Conservation (phyloP, 208 protist species). For the Leishmania arabica region DNA sequence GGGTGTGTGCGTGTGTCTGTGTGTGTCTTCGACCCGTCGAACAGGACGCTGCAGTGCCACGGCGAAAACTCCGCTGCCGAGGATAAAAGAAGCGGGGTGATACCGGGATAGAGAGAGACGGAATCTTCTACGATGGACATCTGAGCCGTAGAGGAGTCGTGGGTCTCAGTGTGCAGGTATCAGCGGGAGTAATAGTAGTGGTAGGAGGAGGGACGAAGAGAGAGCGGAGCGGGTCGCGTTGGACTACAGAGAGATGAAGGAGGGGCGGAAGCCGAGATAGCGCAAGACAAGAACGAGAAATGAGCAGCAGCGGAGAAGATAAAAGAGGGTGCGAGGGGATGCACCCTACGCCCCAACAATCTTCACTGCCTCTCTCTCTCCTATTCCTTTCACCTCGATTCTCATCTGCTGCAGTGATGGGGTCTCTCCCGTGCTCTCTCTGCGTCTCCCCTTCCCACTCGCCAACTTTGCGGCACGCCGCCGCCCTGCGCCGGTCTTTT, state of each 20-base stretch:
- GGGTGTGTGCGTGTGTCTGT: not conserved
- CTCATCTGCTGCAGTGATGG: not conserved
- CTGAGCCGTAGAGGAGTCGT: not conserved
- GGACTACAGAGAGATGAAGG: conserved; percentile 7
- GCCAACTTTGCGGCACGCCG: not conserved
- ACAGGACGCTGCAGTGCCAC: too few relatives aligned
- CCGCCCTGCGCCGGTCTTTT: not conserved
- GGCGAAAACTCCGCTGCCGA: not conserved
- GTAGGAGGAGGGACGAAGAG: not conserved
- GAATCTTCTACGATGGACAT: not conserved
- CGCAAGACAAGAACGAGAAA: not conserved
- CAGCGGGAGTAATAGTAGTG: not conserved
- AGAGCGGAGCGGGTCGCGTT: not conserved
- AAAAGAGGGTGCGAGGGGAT: not conserved
- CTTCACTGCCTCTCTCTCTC: not conserved
- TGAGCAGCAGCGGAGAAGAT: not conserved
- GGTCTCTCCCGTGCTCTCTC: not conserved
- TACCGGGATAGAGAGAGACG: not conserved
- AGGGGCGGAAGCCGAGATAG: conserved; percentile 5
- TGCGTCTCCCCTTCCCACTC: too few relatives aligned
- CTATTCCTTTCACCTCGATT: not conserved
- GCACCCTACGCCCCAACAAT: not conserved
- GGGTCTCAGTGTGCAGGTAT: not conserved
- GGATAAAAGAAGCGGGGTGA: not conserved
- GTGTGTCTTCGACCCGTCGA: not conserved